These are phyloP conservation scores for Phylloporus arenicola DNA, from an alignment of 768 basidiomycete genomes.

Conservation along the genomic window DNA sequence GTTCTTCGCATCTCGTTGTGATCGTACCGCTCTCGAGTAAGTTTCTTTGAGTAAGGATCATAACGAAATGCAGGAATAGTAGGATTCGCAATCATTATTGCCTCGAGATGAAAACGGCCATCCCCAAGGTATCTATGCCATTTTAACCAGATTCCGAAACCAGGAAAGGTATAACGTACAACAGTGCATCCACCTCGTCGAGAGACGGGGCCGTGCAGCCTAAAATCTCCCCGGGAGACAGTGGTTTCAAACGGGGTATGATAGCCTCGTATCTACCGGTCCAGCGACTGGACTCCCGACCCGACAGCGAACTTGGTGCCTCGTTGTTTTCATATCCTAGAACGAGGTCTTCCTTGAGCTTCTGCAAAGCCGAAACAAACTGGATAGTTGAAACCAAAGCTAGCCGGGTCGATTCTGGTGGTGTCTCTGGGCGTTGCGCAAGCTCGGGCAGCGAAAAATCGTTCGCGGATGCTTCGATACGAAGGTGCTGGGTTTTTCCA, in stretches of 20 bases:
- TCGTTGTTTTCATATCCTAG: constrained; percentile 29
- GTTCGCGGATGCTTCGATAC: constrained; percentile 44
- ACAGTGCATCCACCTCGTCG: constrained; percentile 76
- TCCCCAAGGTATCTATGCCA: constrained; percentile 87
- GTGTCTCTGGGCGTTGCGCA: constrained; percentile 13
- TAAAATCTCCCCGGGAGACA: constrained; percentile 94
- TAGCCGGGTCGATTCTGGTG: constrained; percentile 52
- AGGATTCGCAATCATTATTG: constrained; percentile 99
- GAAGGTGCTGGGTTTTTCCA: constrained; percentile 41
- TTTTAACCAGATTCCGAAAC: constrained; percentile 1
- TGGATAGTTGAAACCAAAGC: constrained; percentile 97
- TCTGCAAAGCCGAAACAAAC: constrained; percentile 89
- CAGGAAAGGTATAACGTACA: constrained; percentile 47
- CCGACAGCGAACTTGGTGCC: neutral
- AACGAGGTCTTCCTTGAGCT: constrained; percentile 73
- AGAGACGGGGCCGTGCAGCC: constrained; percentile 93
- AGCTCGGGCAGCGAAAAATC: constrained; percentile 3
- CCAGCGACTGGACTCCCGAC: constrained; percentile 33
- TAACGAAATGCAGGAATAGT: constrained; percentile 92
- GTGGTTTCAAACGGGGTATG: constrained; percentile 84
- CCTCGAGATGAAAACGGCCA: constrained; percentile 96
- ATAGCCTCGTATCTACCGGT: constrained; percentile 64
- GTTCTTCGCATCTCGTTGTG: constrained; percentile 80
- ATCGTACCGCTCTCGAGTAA: constrained; percentile 88
- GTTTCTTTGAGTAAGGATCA: constrained; percentile 96